Evolutionary conservation across 352 stramenopile genomes (phyloP).

Genomic region (Globisporangium parvum): DNA sequence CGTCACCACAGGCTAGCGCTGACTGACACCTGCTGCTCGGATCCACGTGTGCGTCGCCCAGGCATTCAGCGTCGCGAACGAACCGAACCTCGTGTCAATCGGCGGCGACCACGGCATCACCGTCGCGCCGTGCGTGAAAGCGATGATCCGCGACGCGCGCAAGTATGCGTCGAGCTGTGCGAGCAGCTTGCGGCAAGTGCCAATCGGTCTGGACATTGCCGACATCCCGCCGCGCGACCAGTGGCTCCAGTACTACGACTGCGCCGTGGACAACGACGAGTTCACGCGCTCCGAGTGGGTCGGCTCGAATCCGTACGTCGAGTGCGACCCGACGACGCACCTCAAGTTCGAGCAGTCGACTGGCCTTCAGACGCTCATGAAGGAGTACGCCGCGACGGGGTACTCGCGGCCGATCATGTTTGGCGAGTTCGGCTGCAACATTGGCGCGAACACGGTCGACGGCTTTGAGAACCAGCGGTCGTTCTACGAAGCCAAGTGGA

Average conservation of each 20-base stretch:
- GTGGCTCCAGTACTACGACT: slow-evolving; percentile 48
- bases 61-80: slow-evolving; percentile 44
- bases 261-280: slow-evolving; percentile 31
- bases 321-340: slow-evolving; percentile 40
- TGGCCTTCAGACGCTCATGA: slow-evolving; percentile 40
- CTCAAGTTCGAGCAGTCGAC: slow-evolving; percentile 30
- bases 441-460: slow-evolving; percentile 42
- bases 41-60: slow-evolving; percentile 1
- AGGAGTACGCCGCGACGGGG: slow-evolving; percentile 28
- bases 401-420: slow-evolving; percentile 49
- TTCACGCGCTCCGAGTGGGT: slow-evolving; percentile 35
- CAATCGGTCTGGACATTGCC: slow-evolving; percentile 44
- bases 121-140: slow-evolving; percentile 43
- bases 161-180: slow-evolving; percentile 36
- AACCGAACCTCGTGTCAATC: slow-evolving; percentile 40
- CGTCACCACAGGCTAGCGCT: background rate
- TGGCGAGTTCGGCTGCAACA: slow-evolving; percentile 51
- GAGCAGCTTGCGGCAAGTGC: slow-evolving; percentile 25
- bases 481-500: slow-evolving; percentile 74
- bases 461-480: slow-evolving; percentile 39
- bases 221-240: slow-evolving; percentile 31
- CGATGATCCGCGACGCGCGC: slow-evolving; percentile 34
- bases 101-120: slow-evolving; percentile 19
- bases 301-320: slow-evolving; percentile 53
- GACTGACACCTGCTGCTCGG: background rate